Percentiles rank a stretch among this genome's conserved stretches.
These are phyloP conservation scores for Suhomyces yuchorum DNA, from an alignment of 1,139 yeast genomes.

Conservation along the genomic window DNA sequence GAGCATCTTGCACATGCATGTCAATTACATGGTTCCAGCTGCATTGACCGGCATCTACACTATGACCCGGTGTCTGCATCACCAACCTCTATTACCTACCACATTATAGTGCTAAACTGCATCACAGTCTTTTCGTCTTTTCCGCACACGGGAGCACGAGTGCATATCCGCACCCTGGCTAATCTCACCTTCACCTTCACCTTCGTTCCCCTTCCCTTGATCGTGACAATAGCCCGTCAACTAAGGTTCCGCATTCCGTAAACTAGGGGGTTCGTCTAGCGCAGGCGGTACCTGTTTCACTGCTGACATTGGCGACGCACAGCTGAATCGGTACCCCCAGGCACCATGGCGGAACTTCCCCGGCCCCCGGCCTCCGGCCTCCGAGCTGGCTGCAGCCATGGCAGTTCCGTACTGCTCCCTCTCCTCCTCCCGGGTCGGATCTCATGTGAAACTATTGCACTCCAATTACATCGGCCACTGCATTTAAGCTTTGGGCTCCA, in stretches of 20 bases:
- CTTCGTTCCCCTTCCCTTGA: neutral
- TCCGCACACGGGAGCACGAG: neutral
- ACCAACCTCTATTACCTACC: neutral
- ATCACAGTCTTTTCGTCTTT: neutral
- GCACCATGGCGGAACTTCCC: neutral
- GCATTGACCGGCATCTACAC: neutral
- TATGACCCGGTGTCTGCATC: neutral
- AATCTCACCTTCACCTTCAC: neutral
- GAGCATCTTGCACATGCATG: conserved; percentile 2
- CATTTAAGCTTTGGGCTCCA: neutral
- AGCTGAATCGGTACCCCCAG: neutral
- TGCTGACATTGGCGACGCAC: neutral
- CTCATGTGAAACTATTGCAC: neutral
- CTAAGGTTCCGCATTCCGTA: neutral
- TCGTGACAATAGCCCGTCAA: neutral
- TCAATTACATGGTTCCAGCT: neutral
- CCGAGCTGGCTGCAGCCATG: no score
- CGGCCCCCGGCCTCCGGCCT: no score
- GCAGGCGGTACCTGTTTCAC: neutral
- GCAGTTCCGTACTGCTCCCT: no score
- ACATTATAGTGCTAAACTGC: neutral
- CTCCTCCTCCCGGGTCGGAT: no score
- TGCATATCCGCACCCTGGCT: neutral
- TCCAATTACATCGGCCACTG: neutral
- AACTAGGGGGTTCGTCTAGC: neutral